Evolutionary conservation across 2,329 filamentous ascomycete genomes (phyloP).

Genomic region (Penicillium thymicola): DNA sequence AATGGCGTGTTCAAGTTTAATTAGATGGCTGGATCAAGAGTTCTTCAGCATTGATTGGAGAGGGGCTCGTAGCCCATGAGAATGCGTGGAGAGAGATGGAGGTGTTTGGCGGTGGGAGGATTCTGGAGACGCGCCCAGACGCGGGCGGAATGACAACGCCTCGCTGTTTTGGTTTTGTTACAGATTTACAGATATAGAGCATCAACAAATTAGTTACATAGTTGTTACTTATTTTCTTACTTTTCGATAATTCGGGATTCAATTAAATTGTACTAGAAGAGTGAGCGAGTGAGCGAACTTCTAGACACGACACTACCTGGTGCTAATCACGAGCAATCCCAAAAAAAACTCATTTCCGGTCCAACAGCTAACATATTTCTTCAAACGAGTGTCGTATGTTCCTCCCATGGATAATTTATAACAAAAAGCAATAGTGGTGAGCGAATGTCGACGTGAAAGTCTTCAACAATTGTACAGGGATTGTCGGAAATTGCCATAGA

Average conservation of each 20-base stretch:
- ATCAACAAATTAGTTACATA: background rate
- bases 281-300: background rate
- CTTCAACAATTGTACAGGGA: background rate
- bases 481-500: background rate
- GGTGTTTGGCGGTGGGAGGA: conserved; percentile 24
- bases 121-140: conserved; percentile 26
- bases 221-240: background rate
- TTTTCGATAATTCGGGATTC: background rate
- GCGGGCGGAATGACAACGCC: conserved; percentile 16
- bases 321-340: background rate
- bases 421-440: background rate
- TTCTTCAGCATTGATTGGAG: background rate
- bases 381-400: background rate
- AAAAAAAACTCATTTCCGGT: too few species aligned
- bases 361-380: background rate
- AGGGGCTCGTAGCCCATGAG: conserved; percentile 14
- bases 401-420: background rate
- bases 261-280: background rate
- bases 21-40: background rate
- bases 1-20: conserved; percentile 8
- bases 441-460: background rate
- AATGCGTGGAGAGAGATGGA: conserved; percentile 7
- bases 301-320: background rate
- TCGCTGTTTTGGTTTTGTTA: background rate
- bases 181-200: background rate